phyloP scores from a whole-genome alignment of 2,329 filamentous ascomycete genomes.

The Neopestalotiopsis sp. region DNA sequence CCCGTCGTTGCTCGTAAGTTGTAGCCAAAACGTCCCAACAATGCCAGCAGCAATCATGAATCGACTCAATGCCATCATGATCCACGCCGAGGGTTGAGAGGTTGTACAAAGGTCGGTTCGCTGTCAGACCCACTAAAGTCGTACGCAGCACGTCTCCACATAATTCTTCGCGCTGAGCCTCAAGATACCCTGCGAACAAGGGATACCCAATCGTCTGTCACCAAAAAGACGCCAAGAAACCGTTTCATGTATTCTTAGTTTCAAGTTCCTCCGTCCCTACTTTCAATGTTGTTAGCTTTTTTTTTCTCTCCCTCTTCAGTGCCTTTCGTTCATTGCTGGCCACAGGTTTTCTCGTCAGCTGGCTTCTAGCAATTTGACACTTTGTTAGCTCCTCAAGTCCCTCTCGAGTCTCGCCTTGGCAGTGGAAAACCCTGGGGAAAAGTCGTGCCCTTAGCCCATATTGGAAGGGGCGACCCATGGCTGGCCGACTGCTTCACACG shows the following conservation, averaged over 20 bases:
- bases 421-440: neutral
- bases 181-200: neutral
- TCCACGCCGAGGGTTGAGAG: neutral
- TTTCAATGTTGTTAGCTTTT: too few relatives aligned
- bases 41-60: neutral
- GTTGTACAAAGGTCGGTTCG: neutral
- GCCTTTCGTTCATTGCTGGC: neutral
- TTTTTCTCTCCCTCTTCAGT: neutral
- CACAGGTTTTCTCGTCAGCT: neutral
- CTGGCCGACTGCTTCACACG: too few relatives aligned
- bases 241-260: conserved; percentile 16
- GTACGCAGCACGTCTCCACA: conserved; percentile 6
- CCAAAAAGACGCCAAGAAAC: conserved; percentile 9
- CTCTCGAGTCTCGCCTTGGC: neutral
- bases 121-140: conserved; percentile 11
- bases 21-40: neutral
- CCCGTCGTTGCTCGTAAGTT: neutral
- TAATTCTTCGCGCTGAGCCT: conserved; percentile 6
- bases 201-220: conserved; percentile 11
- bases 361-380: neutral
- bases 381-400: neutral
- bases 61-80: neutral
- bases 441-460: too few relatives aligned
- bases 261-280: conserved; percentile 10
- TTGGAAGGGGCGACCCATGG: too few relatives aligned